Conservation (phyloP, 192 early-diverging fungal genomes). For the Backusella morwellensis region DNA sequence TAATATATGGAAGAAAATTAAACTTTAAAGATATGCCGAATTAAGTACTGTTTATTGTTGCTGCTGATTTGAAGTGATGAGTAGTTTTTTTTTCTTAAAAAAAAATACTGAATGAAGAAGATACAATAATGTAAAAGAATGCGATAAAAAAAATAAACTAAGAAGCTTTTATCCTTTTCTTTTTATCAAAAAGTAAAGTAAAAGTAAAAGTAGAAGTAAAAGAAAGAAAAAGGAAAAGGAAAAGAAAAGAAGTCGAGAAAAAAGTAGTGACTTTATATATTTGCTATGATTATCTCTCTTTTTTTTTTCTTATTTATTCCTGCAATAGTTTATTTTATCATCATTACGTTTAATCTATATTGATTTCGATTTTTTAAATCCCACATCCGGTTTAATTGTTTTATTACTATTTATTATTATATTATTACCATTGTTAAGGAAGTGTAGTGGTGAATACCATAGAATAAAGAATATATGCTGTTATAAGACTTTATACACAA, state of each 20-base stretch:
- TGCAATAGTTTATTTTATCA: background rate
- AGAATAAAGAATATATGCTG: too few species aligned
- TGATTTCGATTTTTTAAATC: background rate
- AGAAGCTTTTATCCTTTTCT: background rate
- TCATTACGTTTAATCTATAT: background rate
- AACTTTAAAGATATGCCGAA: slow-evolving; percentile 2
- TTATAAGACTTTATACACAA: background rate
- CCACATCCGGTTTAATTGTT: background rate
- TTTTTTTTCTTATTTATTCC: background rate
- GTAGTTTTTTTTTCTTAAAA: background rate
- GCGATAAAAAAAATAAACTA: background rate
- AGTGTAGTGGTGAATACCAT: too few species aligned
- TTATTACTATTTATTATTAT: too few species aligned
- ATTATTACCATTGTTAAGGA: too few species aligned
- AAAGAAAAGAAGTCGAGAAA: background rate
- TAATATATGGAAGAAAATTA: background rate
- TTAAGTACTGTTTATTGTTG: background rate
- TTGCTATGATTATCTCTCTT: background rate
- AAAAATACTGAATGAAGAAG: background rate
- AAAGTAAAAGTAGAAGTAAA: background rate
- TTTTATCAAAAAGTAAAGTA: background rate
- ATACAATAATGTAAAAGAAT: background rate
- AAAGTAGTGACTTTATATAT: background rate
- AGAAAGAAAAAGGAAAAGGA: background rate
- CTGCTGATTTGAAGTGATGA: background rate